Percentiles rank a stretch among this genome's conserved stretches.
phyloP scores from a whole-genome alignment of 257 asterid species.

The Nicotiana sylvestris region DNA sequence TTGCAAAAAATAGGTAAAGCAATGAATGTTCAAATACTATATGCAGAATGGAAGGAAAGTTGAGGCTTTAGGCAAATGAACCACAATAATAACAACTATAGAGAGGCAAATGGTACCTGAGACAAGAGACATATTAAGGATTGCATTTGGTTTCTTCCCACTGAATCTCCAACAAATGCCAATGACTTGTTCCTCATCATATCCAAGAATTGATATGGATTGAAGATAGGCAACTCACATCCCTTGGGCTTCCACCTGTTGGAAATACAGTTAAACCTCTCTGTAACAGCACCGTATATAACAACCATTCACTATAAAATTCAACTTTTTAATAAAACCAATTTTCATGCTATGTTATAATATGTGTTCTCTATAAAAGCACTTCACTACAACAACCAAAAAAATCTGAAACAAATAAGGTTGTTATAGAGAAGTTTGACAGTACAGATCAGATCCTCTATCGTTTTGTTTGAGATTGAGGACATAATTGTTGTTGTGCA shows the following conservation, averaged over 20 bases:
- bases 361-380: too few relatives aligned
- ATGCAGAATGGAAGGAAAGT: neutral
- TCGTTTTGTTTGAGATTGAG: too few relatives aligned
- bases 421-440: too few relatives aligned
- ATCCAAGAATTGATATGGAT: constrained; percentile 35
- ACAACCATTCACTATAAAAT: too few relatives aligned
- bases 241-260: constrained; percentile 51
- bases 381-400: too few relatives aligned
- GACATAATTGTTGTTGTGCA: too few relatives aligned
- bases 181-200: constrained; percentile 46
- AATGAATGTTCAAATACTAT: neutral
- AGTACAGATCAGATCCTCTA: too few relatives aligned
- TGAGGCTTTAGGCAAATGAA: neutral
- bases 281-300: too few relatives aligned
- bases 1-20: neutral
- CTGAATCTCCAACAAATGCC: constrained; percentile 65
- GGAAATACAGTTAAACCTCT: neutral
- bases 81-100: neutral
- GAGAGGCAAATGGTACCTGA: neutral
- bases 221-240: constrained; percentile 42
- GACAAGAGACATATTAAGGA: constrained; percentile 43
- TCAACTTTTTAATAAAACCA: too few relatives aligned
- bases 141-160: constrained; percentile 69
- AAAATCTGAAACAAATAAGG: too few relatives aligned
- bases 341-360: too few relatives aligned